A percentile compares a stretch with the other conserved stretches of the same genome.
These are phyloP conservation scores for Hypoxylon intermedium DNA, from an alignment of 495 filamentous ascomycete genomes.

Conservation along the genomic window DNA sequence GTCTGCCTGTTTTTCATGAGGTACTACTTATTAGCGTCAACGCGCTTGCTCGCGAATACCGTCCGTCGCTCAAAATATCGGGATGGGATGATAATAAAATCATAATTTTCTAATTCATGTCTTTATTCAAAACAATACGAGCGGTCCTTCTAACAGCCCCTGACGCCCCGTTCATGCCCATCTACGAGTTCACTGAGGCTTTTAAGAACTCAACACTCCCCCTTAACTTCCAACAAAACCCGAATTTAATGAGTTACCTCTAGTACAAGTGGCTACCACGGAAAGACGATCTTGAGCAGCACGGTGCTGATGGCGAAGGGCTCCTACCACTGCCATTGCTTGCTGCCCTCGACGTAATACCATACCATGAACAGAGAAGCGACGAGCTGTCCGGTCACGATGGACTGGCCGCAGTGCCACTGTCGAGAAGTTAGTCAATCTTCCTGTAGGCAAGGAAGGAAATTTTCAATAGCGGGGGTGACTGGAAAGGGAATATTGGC, in stretches of 20 bases:
- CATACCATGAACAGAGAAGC: conserved; percentile 34
- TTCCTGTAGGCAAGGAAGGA: neutral
- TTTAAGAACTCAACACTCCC: neutral
- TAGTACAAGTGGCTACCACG: conserved; percentile 11
- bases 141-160: conserved; percentile 3
- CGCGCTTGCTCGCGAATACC: conserved; percentile 44
- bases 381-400: conserved; percentile 22
- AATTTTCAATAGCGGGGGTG: no score
- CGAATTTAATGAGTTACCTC: neutral
- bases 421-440: neutral
- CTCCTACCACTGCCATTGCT: conserved; percentile 31
- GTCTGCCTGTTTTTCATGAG: conserved; percentile 17
- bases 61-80: conserved; percentile 33
- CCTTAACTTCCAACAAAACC: neutral
- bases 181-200: neutral
- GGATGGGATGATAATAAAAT: conserved; percentile 23
- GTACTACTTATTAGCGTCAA: conserved; percentile 49
- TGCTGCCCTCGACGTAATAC: conserved; percentile 25
- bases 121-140: conserved; percentile 17
- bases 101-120: conserved; percentile 35
- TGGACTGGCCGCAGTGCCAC: conserved; percentile 21
- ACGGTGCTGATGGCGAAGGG: conserved; percentile 25
- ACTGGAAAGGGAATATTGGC: no score
- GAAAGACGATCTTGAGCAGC: conserved; percentile 35
- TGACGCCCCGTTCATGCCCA: neutral